A percentile compares a stretch with the other conserved stretches of the same genome.
phyloP scores from a whole-genome alignment of 148 eudicot species.

The Heliamphora exappendiculata region DNA sequence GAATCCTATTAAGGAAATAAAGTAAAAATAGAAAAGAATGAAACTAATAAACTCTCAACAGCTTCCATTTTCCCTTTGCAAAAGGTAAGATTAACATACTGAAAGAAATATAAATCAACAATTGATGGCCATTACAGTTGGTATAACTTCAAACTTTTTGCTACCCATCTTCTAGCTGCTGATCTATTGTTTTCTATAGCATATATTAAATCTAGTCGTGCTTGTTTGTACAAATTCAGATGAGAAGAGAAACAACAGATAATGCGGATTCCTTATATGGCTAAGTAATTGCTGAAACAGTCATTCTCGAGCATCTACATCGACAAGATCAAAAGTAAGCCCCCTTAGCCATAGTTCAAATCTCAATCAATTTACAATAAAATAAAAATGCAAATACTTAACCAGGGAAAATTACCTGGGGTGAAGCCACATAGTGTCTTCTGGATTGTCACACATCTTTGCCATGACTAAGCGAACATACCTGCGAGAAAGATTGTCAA shows the following conservation, averaged over 20 bases:
- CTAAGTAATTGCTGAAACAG: neutral
- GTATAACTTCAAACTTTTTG: neutral
- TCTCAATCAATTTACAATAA: neutral
- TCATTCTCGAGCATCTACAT: neutral
- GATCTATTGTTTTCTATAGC: neutral
- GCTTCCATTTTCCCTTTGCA: neutral
- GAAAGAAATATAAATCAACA: neutral
- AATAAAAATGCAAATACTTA: neutral
- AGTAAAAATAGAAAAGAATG: no score
- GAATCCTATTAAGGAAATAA: no score
- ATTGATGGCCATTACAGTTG: neutral
- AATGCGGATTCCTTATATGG: neutral
- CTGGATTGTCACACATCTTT: conserved; percentile 41
- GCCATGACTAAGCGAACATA: conserved; percentile 88
- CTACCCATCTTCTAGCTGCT: neutral
- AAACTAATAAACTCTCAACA: no score
- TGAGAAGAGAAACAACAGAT: neutral
- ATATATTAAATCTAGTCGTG: neutral
- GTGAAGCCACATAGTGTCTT: conserved; percentile 57
- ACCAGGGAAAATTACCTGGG: conserved; percentile 53
- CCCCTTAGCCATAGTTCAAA: neutral
- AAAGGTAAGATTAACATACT: neutral
- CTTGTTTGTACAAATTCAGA: neutral
- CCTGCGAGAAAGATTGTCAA: conserved; percentile 38
- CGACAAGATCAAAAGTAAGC: neutral